Evolutionary conservation across 441 rosid species (phyloP), one percentile per base, ranked within the genome.

Genomic region (Bocquillonia castaneifolia): DNA sequence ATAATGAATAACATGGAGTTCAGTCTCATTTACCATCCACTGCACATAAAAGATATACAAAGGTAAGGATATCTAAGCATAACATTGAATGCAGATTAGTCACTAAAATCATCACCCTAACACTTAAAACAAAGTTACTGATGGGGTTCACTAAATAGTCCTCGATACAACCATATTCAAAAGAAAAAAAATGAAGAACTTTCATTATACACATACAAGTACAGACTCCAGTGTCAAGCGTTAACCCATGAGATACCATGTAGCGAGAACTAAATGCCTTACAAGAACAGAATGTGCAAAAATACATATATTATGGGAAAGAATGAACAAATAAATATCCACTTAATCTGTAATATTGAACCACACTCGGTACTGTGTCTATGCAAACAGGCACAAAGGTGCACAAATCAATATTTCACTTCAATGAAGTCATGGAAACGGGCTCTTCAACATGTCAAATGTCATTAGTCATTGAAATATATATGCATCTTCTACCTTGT

Each of bases 21-120:
- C 86, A 59, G 80, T 87, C 75, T 94, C 99, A 73, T 94, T 85
- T 10, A 94, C 97, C 99, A 94, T 94, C 99, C 99, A 94, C 99
- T 94, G 88, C 75, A 81, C 31, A 72, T 36, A 51, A 14, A 69
- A 73, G n/a, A 48, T 31, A 53, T 3, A 55, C 23, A 75, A 48
- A 23, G 17, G 32, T 60, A 64, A 72, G 60, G 42, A 48, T 50
- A n/a, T 15, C 15, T 26, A 26, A 20, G 34, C 22, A 37, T 48
- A 39, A 58, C 48, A 23, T 20, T 26, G 39, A 20, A 56, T 12
- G 54, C 57, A 59, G 5, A 23, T 44, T 17, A 20, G 14, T 8
- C 34, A 47, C 6, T 23, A 45, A 23, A 57, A 71, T 10, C 12
- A 40, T 32, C 10, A 25, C 1, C 32, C 26, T 13, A 60, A 28